Evolutionary conservation across 192 early-diverging fungal genomes (phyloP).

Genomic region (Backusella westeae): DNA sequence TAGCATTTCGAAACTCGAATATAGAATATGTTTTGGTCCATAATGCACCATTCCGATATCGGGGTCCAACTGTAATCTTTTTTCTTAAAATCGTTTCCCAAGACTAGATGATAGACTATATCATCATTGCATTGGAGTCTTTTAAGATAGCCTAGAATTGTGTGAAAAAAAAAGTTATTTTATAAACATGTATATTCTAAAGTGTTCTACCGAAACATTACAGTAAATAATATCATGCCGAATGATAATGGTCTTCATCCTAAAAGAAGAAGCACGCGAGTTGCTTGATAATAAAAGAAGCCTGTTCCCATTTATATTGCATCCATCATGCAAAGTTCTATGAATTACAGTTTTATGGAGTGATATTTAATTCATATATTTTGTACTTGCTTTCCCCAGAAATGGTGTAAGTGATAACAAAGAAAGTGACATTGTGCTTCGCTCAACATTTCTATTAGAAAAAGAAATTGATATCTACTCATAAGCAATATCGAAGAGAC

Average conservation of each 20-base stretch:
- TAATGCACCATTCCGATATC: no score
- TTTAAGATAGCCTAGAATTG: no score
- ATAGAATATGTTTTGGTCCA: no score
- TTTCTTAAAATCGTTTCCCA: no score
- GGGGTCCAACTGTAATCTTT: no score
- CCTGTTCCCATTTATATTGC: no score
- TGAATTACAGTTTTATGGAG: neutral
- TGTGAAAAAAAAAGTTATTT: neutral
- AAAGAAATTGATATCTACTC: neutral
- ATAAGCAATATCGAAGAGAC: no score
- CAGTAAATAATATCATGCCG: neutral
- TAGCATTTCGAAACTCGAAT: no score
- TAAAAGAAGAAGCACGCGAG: neutral
- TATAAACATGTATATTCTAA: neutral
- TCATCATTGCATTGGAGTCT: no score
- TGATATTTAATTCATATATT: neutral
- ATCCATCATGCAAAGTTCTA: no score
- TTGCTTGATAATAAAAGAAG: neutral
- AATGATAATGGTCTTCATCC: neutral
- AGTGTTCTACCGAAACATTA: neutral
- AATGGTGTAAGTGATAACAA: neutral
- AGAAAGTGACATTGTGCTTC: neutral
- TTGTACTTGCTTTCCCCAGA: no score
- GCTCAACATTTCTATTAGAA: neutral
- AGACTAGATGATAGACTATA: no score